phyloP scores from a whole-genome alignment of 371 early-diverging fungal genomes.

The Rhizopus sp. region DNA sequence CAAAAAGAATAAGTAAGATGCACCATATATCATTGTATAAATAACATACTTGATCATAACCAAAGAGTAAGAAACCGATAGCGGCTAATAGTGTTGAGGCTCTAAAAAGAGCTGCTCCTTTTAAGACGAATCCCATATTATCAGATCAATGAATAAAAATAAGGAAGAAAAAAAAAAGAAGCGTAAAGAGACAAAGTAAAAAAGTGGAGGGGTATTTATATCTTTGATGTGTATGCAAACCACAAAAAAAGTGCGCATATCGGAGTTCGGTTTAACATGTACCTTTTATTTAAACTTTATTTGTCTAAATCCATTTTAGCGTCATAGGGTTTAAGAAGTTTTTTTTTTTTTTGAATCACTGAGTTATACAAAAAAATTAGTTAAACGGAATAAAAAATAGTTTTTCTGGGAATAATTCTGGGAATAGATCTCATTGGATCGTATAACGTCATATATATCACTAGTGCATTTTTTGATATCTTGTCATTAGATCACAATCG shows the following conservation, averaged over 20 bases:
- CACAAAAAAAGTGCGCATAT: background rate
- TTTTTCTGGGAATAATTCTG: background rate
- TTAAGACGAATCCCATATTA: constrained; percentile 29
- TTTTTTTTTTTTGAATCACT: background rate
- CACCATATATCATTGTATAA: background rate
- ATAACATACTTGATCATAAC: constrained; percentile 47
- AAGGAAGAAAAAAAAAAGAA: constrained; percentile 5
- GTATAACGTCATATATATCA: background rate
- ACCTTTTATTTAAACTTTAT: background rate
- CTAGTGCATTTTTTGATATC: too few relatives aligned
- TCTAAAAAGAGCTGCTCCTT: constrained; percentile 42
- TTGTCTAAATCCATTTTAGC: background rate
- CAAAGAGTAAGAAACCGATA: constrained; percentile 52
- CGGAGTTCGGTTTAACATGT: constrained; percentile 4
- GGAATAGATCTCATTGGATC: constrained; percentile 1
- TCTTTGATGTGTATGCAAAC: background rate
- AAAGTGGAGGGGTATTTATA: constrained; percentile 2
- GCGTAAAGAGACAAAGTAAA: background rate
- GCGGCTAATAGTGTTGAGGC: constrained; percentile 50
- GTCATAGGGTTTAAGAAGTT: constrained; percentile 1
- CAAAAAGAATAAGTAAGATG: background rate
- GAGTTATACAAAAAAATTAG: background rate
- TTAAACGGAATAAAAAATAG: background rate
- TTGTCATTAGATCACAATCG: too few relatives aligned
- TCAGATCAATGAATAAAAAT: constrained; percentile 2